phyloP scores from a whole-genome alignment of 495 filamentous ascomycete genomes.

The Penicillium manginii region DNA sequence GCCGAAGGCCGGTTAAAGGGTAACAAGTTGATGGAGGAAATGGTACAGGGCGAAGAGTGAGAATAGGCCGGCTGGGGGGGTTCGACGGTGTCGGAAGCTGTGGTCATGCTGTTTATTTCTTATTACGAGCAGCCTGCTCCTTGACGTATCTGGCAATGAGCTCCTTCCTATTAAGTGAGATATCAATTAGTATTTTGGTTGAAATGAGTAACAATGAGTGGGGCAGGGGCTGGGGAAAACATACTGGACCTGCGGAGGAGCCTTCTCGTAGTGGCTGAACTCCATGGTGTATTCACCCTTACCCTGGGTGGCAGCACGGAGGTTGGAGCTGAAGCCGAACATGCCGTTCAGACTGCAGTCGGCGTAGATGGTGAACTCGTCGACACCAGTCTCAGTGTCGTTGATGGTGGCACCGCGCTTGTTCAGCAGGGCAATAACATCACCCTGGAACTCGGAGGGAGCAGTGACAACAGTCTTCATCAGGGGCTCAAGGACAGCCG shows the following conservation, averaged over 20 bases:
- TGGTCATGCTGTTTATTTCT: slow-evolving; percentile 52
- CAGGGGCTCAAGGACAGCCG: slow-evolving; percentile 86
- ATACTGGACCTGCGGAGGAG: slow-evolving; percentile 88
- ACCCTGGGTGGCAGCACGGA: slow-evolving; percentile 93
- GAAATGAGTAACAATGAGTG: slow-evolving; percentile 1
- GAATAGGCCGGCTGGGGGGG: slow-evolving; percentile 9
- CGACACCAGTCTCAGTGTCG: slow-evolving; percentile 91
- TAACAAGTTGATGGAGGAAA: slow-evolving; percentile 12
- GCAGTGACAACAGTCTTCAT: slow-evolving; percentile 98
- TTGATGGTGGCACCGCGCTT: slow-evolving; percentile 95
- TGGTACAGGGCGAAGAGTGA: slow-evolving; percentile 23
- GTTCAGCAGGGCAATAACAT: slow-evolving; percentile 91
- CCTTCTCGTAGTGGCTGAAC: slow-evolving; percentile 91
- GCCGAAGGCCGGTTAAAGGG: slow-evolving; percentile 7
- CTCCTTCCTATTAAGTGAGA: slow-evolving; percentile 66
- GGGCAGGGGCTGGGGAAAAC: slow-evolving; percentile 33
- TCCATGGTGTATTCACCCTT: slow-evolving; percentile 99
- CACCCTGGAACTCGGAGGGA: slow-evolving; percentile 97
- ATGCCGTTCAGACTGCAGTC: slow-evolving; percentile 94
- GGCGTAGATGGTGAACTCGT: slow-evolving; percentile 93
- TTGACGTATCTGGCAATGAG: slow-evolving; percentile 87
- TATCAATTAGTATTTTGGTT: slow-evolving; percentile 9
- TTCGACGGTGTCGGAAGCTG: slow-evolving; percentile 7
- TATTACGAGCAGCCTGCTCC: slow-evolving; percentile 75
- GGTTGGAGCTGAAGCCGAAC: slow-evolving; percentile 92